Evolutionary conservation across 1,284 basidiomycete species (phyloP), one percentile per base, ranked within the genome.

Genomic region (Papiliotrema fonsecae): DNA sequence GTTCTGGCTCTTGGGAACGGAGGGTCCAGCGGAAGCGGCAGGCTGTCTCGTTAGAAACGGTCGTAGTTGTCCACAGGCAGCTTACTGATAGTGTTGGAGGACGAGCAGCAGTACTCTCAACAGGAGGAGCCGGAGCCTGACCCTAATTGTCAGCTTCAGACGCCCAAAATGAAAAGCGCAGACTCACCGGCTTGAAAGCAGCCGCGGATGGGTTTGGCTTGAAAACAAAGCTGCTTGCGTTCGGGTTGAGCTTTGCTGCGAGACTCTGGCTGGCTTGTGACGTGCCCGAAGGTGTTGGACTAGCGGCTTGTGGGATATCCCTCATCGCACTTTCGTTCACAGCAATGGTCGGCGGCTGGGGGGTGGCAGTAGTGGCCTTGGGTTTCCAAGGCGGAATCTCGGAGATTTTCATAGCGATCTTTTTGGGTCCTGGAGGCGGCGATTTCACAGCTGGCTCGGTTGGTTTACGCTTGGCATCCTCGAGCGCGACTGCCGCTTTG

Each of bases 341-440:
- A 47, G 54, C 68, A 22, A 61, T 14, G 14, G 48, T 27, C 1
- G 49, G 70, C 11, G 55, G 50, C 11, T 61, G 58, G 13, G 57
- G 53, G n/a, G 59, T 37, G 45, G 50, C 14, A 59, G 51, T 43
- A 71, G 63, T 18, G 65, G 53, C 56, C 80, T 69, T 75, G 40
- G 88, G 86, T 66, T 85, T 87, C 80, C 94, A 97, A 5, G 93
- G 85, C 11, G 93, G 94, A 60, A 98, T 98, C 46, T 85, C 68
- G 58, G 90, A 86, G 52, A 97, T 93, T 63, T 73, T 71, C 72
- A 77, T 76, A 44, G 72, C 61, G 21, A 76, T 69, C 55, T 74
- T 72, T 60, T 62, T 71, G 16, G 71, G 57, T 4, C 65, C 59
- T 14, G 66, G 51, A 11, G 61, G 54, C 34, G 42, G 46, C 6